A percentile compares a stretch with the other conserved stretches of the same genome.
Conservation (phyloP, 768 basidiomycete genomes). For the Russula vinacea region DNA sequence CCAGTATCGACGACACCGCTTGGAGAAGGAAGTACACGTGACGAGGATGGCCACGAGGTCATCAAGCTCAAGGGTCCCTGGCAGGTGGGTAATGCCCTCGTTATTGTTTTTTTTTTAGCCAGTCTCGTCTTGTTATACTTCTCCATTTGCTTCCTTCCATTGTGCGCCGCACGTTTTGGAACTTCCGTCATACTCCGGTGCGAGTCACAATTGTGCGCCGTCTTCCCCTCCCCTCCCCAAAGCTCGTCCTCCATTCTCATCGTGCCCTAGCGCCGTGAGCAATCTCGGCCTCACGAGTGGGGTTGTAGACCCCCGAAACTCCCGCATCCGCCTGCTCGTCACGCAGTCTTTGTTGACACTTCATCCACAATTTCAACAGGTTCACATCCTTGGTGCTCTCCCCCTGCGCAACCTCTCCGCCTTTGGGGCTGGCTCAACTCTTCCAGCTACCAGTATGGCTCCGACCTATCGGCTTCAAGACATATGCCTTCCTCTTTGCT, state of each 20-base stretch:
- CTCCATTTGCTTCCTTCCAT: background rate
- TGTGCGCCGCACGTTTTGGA: background rate
- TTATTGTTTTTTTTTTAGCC: background rate
- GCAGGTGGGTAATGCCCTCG: slow-evolving; percentile 58
- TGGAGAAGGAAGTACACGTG: slow-evolving; percentile 59
- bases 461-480: slow-evolving; percentile 81
- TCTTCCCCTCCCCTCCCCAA: background rate
- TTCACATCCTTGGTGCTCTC: slow-evolving; percentile 94
- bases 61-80: slow-evolving; percentile 85
- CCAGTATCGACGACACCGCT: slow-evolving; percentile 59
- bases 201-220: background rate
- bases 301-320: background rate
- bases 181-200: background rate
- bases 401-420: slow-evolving; percentile 93
- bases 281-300: background rate
- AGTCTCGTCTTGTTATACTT: background rate
- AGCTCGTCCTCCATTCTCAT: background rate
- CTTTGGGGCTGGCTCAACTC: slow-evolving; percentile 97
- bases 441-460: slow-evolving; percentile 93
- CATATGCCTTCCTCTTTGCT: slow-evolving; percentile 88
- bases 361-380: slow-evolving; percentile 44
- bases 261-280: slow-evolving; percentile 1
- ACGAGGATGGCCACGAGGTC: slow-evolving; percentile 80
- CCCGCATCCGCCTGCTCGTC: background rate
- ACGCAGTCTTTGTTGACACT: background rate